Conservation (phyloP, 495 filamentous ascomycete species). For the Aspergillus panamensis region DNA sequence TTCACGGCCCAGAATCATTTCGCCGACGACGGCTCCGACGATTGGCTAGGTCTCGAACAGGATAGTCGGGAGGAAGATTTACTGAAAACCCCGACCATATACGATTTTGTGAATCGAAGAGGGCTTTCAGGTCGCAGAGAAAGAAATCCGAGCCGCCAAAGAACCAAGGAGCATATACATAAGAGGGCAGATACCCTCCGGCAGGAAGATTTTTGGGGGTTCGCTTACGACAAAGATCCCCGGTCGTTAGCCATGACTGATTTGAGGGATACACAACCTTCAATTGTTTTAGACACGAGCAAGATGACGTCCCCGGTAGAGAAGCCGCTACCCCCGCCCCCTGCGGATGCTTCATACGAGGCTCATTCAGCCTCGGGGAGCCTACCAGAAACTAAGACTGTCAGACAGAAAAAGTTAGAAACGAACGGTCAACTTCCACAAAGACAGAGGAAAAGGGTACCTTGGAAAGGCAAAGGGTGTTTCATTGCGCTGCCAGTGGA, state of each 20-base stretch:
- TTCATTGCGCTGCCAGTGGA: slow-evolving; percentile 67
- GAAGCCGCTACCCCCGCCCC: slow-evolving; percentile 48
- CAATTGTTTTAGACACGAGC: slow-evolving; percentile 20
- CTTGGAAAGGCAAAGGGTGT: slow-evolving; percentile 72
- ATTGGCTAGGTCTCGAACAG: slow-evolving; percentile 46
- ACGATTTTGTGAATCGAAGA: slow-evolving; percentile 38
- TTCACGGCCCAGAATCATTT: slow-evolving; percentile 43
- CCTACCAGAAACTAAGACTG: slow-evolving; percentile 14
- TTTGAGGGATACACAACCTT: slow-evolving; percentile 26
- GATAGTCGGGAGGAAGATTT: slow-evolving; percentile 39
- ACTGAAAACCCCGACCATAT: slow-evolving; percentile 42
- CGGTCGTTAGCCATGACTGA: slow-evolving; percentile 36
- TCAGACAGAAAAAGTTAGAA: slow-evolving; percentile 19
- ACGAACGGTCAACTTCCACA: slow-evolving; percentile 24
- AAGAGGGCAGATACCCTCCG: slow-evolving; percentile 62
- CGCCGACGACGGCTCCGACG: slow-evolving; percentile 42
- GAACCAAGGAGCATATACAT: slow-evolving; percentile 45
- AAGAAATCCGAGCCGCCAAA: slow-evolving; percentile 30
- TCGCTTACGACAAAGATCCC: slow-evolving; percentile 45
- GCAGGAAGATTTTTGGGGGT: slow-evolving; percentile 54
- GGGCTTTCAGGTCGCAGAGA: slow-evolving; percentile 14
- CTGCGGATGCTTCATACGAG: slow-evolving; percentile 27
- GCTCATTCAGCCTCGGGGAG: slow-evolving; percentile 1
- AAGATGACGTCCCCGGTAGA: slow-evolving; percentile 29
- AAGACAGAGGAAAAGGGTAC: slow-evolving; percentile 41